Evolutionary conservation across 2,329 filamentous ascomycete species (phyloP).

Genomic region (Aspergillus brasiliensis): DNA sequence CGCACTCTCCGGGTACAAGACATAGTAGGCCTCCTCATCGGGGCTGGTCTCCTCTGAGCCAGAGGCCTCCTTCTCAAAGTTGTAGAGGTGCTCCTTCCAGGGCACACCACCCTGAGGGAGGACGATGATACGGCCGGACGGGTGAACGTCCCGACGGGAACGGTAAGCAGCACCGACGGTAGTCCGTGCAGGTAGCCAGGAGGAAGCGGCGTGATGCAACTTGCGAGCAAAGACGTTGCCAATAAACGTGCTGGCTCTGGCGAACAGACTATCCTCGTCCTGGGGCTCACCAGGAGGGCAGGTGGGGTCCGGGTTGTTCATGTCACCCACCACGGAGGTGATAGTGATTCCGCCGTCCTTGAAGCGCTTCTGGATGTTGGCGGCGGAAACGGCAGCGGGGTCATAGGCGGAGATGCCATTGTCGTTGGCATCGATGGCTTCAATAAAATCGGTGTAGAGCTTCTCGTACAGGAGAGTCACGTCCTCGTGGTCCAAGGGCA

Average conservation of each 20-base stretch:
- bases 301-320: conserved; percentile 67
- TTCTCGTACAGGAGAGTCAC: conserved; percentile 80
- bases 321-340: conserved; percentile 76
- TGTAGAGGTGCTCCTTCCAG: conserved; percentile 96
- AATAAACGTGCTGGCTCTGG: conserved; percentile 75
- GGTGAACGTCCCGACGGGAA: conserved; percentile 66
- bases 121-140: conserved; percentile 77
- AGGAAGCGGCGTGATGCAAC: conserved; percentile 70
- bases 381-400: conserved; percentile 65
- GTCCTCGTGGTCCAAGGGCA: conserved; percentile 64
- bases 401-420: conserved; percentile 90
- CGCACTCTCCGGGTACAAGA: conserved; percentile 84
- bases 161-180: conserved; percentile 76
- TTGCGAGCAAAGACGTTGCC: conserved; percentile 85
- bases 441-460: conserved; percentile 89
- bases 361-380: conserved; percentile 79
- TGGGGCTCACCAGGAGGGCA: conserved; percentile 61
- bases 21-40: conserved; percentile 72
- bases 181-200: conserved; percentile 86
- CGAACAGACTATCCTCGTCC: conserved; percentile 80
- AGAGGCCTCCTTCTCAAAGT: conserved; percentile 67
- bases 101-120: conserved; percentile 76
- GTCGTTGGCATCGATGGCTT: conserved; percentile 96
- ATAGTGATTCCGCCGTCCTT: conserved; percentile 80
- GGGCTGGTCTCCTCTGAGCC: conserved; percentile 39